Evolutionary conservation across 768 basidiomycete genomes (phyloP), one percentile per base, ranked within the genome.

Genomic region (Amanita exitialis): DNA sequence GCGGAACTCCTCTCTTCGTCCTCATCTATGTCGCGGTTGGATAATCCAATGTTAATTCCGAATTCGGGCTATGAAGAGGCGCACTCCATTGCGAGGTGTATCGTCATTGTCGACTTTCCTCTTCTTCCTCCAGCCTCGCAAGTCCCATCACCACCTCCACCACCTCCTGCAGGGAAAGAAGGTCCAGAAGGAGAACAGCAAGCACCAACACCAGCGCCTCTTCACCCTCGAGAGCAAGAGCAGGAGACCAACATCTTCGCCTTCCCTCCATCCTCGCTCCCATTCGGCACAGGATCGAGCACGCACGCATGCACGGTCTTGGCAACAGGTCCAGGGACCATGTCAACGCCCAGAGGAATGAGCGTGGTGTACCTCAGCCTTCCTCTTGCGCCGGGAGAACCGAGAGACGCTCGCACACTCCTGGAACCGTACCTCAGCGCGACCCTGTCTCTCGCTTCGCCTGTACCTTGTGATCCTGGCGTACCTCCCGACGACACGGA

Each of bases 321-420:
- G 30, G 68, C 86, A 18, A 78, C 80, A 1, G 91, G 90, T 2
- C 79, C 83, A 59, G 82, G 79, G 7, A 83, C 83, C 12, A 69
- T 90, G 69, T 82, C 85, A 4, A 74, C 86, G 18, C 91, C 91
- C 0, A 68, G 71, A 44, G 86, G 79, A 2, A 83, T 82, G 73
- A 86, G 88, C 71, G 70, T 84, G n/a, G 32, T 83, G 6, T 79
- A 83, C 60, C 64, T 85, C 37, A 64, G 70, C 0, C 71, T 83
- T 55, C 78, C 82, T 10, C 60, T 80, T 27, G 38, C 55, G n/a
- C 55, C 53, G 5, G 46, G 56, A 16, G 42, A 53, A 12, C 45
- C 53, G 6, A 27, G 53, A 41, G 68, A 65, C 28, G 68, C 72
- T 41, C 70, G 75, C 61, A 63, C 54, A 32, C 60, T 78, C 13